These are phyloP conservation scores for Kingdonia uniflora DNA, from an alignment of 164 flowering plant species.

Conservation along the genomic window DNA sequence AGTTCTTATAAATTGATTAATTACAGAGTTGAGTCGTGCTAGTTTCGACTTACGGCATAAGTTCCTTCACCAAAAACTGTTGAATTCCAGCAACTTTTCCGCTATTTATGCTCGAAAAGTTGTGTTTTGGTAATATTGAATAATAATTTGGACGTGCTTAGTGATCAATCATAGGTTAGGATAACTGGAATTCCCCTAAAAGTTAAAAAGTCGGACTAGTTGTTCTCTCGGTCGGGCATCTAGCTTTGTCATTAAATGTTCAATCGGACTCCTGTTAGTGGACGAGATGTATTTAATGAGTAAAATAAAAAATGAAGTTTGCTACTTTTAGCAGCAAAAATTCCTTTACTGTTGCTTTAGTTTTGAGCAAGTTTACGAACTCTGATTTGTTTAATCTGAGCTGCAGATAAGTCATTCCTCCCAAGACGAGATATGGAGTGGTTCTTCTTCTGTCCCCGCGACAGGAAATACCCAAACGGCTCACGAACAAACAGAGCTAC, in stretches of 20 bases:
- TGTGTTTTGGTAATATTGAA: neutral
- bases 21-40: too few relatives aligned
- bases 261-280: slow-evolving; percentile 2
- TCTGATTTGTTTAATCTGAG: slow-evolving; percentile 3
- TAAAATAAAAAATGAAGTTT: neutral
- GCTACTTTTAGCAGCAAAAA: neutral
- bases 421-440: slow-evolving; percentile 84
- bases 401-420: slow-evolving; percentile 80
- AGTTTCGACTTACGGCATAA: too few relatives aligned
- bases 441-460: slow-evolving; percentile 93
- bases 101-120: too few relatives aligned
- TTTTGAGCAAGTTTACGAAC: slow-evolving; percentile 4
- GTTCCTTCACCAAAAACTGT: too few relatives aligned
- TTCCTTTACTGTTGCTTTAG: slow-evolving; percentile 1
- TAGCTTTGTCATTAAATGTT: slow-evolving; percentile 12
- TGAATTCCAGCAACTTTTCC: too few relatives aligned
- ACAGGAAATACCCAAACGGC: slow-evolving; percentile 81
- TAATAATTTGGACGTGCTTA: neutral
- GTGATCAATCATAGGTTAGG: neutral
- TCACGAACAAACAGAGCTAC: slow-evolving; percentile 91
- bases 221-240: slow-evolving; percentile 16
- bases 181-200: slow-evolving; percentile 6
- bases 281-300: neutral
- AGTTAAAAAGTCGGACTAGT: slow-evolving; percentile 5
- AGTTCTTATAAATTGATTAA: too few relatives aligned